phyloP scores from a whole-genome alignment of 2,329 filamentous ascomycete species.

The Torrubiella hemipterigena region DNA sequence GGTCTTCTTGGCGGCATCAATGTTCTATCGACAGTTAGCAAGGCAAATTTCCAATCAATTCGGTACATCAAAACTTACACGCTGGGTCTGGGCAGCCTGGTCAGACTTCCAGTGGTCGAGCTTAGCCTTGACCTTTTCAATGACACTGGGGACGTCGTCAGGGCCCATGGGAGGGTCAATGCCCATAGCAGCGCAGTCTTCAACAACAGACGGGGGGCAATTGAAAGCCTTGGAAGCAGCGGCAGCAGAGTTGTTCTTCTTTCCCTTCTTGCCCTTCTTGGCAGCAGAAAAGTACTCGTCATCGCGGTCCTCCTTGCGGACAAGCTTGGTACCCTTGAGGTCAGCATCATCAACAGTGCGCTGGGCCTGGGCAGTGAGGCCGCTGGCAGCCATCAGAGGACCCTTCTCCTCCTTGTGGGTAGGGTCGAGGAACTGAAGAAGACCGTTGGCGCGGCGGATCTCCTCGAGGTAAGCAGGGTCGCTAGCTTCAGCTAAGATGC shows the following conservation, averaged over 20 bases:
- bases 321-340: conserved; percentile 73
- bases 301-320: conserved; percentile 78
- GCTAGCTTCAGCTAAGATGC: conserved; percentile 68
- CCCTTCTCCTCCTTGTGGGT: conserved; percentile 54
- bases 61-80: conserved; percentile 45
- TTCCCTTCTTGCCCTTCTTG: conserved; percentile 83
- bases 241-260: conserved; percentile 41
- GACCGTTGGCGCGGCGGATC: conserved; percentile 70
- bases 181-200: conserved; percentile 74
- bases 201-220: conserved; percentile 81
- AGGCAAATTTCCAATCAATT: conserved; percentile 1
- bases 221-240: conserved; percentile 54
- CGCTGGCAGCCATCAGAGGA: conserved; percentile 51
- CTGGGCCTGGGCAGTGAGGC: conserved; percentile 66
- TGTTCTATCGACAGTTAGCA: conserved; percentile 54
- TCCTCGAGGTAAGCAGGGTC: conserved; percentile 86
- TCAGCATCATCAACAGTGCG: conserved; percentile 76
- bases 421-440: conserved; percentile 88
- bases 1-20: conserved; percentile 91
- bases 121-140: conserved; percentile 90
- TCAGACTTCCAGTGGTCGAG: conserved; percentile 82
- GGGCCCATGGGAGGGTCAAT: conserved; percentile 82
- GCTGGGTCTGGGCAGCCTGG: conserved; percentile 79
- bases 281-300: conserved; percentile 74
- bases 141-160: conserved; percentile 63